Evolutionary conservation across 805 yeast species (phyloP).

Genomic region (Yarrowia osloensis): DNA sequence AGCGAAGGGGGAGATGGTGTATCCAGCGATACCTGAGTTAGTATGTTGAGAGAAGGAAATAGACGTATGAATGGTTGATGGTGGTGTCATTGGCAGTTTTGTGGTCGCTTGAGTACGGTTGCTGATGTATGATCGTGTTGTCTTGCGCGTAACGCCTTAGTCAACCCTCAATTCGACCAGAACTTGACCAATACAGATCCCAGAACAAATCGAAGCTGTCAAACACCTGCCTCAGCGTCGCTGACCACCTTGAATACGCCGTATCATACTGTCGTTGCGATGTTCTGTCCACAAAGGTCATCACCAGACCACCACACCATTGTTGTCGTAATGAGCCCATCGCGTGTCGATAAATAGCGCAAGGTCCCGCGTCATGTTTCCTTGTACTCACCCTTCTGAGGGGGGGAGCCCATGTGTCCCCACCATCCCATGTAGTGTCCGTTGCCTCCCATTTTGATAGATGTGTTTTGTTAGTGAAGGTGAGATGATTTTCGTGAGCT

Average conservation of each 20-base stretch:
- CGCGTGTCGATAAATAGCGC: too few species aligned
- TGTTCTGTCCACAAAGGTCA: not conserved
- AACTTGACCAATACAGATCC: not conserved
- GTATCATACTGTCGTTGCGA: not conserved
- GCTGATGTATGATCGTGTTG: too few species aligned
- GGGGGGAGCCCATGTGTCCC: conserved; percentile 72
- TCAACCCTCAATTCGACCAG: not conserved
- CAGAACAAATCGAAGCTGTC: too few species aligned
- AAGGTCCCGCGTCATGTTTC: too few species aligned
- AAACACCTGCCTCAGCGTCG: too few species aligned
- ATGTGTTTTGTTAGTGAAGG: conserved; percentile 29
- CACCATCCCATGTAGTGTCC: conserved; percentile 95
- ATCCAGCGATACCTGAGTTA: conserved; percentile 53
- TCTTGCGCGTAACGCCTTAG: not conserved
- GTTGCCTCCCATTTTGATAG: conserved; percentile 61
- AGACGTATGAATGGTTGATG: not conserved
- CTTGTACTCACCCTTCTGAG: conserved; percentile 35
- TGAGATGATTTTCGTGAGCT: conserved; percentile 28
- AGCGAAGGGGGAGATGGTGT: conserved; percentile 91
- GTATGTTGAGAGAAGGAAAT: not conserved
- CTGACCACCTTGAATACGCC: not conserved
- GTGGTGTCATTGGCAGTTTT: not conserved
- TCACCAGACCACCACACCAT: not conserved
- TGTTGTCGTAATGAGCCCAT: not conserved
- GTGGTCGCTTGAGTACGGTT: too few species aligned